These are phyloP conservation scores for Talaromyces albobiverticillius DNA, from an alignment of 2,329 filamentous ascomycete species.

Conservation along the genomic window DNA sequence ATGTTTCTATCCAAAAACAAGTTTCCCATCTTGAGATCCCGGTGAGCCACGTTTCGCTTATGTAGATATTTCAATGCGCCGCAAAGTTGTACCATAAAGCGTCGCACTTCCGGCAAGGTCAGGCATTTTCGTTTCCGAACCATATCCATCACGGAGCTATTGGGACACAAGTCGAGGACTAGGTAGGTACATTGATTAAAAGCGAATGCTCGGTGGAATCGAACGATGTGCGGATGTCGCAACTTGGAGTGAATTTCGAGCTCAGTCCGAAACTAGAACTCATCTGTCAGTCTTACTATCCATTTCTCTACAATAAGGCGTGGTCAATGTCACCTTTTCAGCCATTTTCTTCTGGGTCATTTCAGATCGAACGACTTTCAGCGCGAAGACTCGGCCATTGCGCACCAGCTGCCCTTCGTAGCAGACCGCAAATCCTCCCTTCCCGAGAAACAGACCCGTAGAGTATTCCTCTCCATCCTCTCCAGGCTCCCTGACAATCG, in stretches of 20 bases:
- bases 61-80: constrained; percentile 99
- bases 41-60: constrained; percentile 89
- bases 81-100: constrained; percentile 90
- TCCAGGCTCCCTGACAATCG: constrained; percentile 44
- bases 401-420: constrained; percentile 46
- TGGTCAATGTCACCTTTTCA: constrained; percentile 40
- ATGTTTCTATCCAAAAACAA: constrained; percentile 91
- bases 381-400: constrained; percentile 46
- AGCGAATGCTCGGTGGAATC: constrained; percentile 91
- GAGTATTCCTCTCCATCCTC: constrained; percentile 44
- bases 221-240: constrained; percentile 91
- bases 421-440: constrained; percentile 51
- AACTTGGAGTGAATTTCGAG: constrained; percentile 98
- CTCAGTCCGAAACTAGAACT: constrained; percentile 66
- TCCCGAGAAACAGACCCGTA: constrained; percentile 46
- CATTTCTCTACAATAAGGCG: not conserved
- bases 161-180: constrained; percentile 88
- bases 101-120: constrained; percentile 89
- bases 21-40: constrained; percentile 97
- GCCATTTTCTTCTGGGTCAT: constrained; percentile 52
- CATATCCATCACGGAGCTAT: constrained; percentile 97
- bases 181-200: constrained; percentile 89
- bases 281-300: not conserved
- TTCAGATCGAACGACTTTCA: constrained; percentile 51
- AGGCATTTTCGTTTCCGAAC: constrained; percentile 87